Evolutionary conservation across 2,329 filamentous ascomycete species (phyloP).

Genomic region (Sporothrix euskadiensis): DNA sequence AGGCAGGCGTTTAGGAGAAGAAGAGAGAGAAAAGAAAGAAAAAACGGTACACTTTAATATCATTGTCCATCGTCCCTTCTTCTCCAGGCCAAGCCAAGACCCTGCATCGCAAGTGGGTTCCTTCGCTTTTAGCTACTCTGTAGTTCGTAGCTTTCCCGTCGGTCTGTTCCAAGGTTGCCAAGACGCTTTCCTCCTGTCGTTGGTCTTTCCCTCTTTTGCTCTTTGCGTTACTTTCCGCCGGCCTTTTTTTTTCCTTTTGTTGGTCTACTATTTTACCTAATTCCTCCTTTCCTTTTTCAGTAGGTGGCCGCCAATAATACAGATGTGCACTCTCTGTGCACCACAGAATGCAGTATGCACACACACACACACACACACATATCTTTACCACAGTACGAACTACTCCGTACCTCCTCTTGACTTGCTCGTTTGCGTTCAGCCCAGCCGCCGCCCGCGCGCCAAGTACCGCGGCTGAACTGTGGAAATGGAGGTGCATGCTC

Average conservation of each 20-base stretch:
- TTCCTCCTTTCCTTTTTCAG: constrained; percentile 6
- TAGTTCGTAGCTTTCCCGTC: not conserved
- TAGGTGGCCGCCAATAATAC: constrained; percentile 2
- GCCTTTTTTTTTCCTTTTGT: no score
- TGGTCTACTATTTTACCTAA: not conserved
- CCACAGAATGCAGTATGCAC: not conserved
- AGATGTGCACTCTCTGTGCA: not conserved
- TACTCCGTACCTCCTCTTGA: not conserved
- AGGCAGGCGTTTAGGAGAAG: constrained; percentile 16
- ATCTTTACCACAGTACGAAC: not conserved
- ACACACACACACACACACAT: not conserved
- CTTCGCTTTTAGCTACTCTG: not conserved
- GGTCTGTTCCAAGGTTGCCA: not conserved
- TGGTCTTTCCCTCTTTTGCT: not conserved
- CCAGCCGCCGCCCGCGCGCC: not conserved
- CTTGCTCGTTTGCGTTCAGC: not conserved
- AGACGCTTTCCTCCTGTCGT: not conserved
- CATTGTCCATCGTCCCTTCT: not conserved
- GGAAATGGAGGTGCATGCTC: not conserved
- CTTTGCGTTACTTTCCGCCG: no score
- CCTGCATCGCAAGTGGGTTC: not conserved
- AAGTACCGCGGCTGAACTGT: not conserved
- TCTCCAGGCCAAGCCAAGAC: not conserved
- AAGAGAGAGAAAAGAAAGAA: no score
- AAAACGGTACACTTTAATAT: not conserved